Evolutionary conservation across 1,139 yeast genomes (phyloP), one percentile per base, ranked within the genome.

Genomic region (Pichia cactophila): DNA sequence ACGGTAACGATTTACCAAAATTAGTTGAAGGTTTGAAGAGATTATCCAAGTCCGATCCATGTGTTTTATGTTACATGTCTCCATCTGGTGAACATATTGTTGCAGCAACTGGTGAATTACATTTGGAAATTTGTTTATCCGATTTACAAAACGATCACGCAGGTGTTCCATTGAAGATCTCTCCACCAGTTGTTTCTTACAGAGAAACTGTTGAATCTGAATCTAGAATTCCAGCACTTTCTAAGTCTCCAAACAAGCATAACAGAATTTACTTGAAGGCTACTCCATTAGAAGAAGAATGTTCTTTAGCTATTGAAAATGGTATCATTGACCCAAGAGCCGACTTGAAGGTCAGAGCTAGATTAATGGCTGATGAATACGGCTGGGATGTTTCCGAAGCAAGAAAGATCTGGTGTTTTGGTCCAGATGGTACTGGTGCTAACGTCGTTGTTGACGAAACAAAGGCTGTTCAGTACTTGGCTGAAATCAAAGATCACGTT

Each of bases 381-480:
- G 97, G 92, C 66, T 92, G 98, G 98, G 97, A 92, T 73, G 97
- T 92, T 71, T 81, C 96, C 68, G 98, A 92, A 71, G 98, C 97
- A 77, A 89, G 98, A 86, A 92, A 92, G 94, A 92, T 92, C 72
- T 92, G 98, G 98, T 89, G 97, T 86, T 92, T 92, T 89, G 98
- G 98, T 81, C 98, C 98, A 73, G 98, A 92, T 71, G 97, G 97
- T 78, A 81, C 80, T 74, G 98, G 98, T 79, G 92, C 98, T 70
- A 92, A 92, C 81, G 77, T 92, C 73, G 97, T 92, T 72, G 95
- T 92, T 76, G 98, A 92, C 80, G 97, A 90, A 80, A 90, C 98
- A 71, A 92, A 92, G 92, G 97, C 98, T 69, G 97, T 92, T 59
- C 97, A 92, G 81, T 92, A 90, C 90, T 85, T 92, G 80, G 76